These are phyloP conservation scores for Mortierella sp. DNA, from an alignment of 371 early-diverging fungal genomes.

Conservation along the genomic window DNA sequence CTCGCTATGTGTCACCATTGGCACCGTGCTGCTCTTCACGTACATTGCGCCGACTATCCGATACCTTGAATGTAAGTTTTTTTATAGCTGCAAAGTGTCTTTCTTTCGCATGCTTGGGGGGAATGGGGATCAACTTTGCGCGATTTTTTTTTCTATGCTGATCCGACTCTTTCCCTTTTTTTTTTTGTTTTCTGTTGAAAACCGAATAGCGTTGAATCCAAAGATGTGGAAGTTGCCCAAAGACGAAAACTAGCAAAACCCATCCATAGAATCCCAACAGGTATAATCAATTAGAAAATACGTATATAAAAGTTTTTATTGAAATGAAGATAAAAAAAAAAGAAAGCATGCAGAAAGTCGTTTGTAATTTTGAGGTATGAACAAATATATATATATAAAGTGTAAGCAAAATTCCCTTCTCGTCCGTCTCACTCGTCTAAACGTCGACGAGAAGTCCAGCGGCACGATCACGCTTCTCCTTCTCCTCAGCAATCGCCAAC, in stretches of 20 bases:
- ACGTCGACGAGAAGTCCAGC: background rate
- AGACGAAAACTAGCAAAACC: conserved; percentile 3
- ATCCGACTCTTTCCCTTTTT: background rate
- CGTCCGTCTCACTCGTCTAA: too few relatives aligned
- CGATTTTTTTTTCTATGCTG: background rate
- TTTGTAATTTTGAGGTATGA: background rate
- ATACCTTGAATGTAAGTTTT: conserved; percentile 67
- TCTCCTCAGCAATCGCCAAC: conserved; percentile 63
- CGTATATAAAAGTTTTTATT: background rate
- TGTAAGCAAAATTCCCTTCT: too few relatives aligned
- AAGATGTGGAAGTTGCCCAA: conserved; percentile 37
- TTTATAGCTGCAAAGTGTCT: background rate
- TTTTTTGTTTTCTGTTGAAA: background rate
- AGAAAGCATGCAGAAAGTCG: background rate
- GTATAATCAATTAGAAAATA: background rate
- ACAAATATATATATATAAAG: background rate
- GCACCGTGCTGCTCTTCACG: conserved; percentile 68
- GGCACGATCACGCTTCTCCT: conserved; percentile 26
- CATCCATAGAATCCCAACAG: background rate
- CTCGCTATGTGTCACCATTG: conserved; percentile 74
- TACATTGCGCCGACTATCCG: conserved; percentile 80
- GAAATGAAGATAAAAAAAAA: background rate
- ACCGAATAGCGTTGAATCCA: conserved; percentile 21
- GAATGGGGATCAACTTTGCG: background rate
- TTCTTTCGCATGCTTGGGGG: background rate